Percentiles rank a stretch among this genome's conserved stretches.
Conservation (phyloP, 345 rosid genomes). For the Eucalyptus microcorys region DNA sequence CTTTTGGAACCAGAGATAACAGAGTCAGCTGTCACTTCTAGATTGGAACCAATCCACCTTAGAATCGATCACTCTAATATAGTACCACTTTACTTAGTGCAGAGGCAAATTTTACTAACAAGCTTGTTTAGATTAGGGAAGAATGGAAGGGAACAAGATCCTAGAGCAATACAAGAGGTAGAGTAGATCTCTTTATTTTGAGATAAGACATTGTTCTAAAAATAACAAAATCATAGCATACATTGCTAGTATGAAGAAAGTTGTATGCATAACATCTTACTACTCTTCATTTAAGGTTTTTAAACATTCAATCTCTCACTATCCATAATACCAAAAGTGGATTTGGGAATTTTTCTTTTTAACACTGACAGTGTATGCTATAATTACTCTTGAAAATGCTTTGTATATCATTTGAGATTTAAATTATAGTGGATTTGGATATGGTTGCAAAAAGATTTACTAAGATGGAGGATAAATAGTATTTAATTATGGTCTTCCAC, state of each 20-base stretch:
- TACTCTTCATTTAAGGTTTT: background rate
- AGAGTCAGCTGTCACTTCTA: background rate
- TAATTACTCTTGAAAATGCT: background rate
- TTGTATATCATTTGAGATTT: background rate
- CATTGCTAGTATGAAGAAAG: background rate
- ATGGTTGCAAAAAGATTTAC: background rate
- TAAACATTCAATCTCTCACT: background rate
- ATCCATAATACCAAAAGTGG: background rate
- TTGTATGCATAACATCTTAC: background rate
- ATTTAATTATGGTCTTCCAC: background rate
- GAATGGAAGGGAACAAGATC: background rate
- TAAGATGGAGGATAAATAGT: background rate
- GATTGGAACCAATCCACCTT: background rate
- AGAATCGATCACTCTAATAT: background rate
- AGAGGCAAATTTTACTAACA: background rate
- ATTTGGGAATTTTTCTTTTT: background rate
- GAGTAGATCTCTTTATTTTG: background rate
- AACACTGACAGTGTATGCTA: background rate
- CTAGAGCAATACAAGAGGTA: background rate
- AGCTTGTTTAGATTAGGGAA: background rate
- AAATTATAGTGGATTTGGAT: background rate
- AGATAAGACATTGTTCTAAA: background rate
- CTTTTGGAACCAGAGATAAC: background rate
- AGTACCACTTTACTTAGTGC: background rate
- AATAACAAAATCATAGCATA: background rate